A percentile compares a stretch with the other conserved stretches of the same genome.
Conservation (phyloP, 768 basidiomycete species). For the Tephrocybe sp. region DNA sequence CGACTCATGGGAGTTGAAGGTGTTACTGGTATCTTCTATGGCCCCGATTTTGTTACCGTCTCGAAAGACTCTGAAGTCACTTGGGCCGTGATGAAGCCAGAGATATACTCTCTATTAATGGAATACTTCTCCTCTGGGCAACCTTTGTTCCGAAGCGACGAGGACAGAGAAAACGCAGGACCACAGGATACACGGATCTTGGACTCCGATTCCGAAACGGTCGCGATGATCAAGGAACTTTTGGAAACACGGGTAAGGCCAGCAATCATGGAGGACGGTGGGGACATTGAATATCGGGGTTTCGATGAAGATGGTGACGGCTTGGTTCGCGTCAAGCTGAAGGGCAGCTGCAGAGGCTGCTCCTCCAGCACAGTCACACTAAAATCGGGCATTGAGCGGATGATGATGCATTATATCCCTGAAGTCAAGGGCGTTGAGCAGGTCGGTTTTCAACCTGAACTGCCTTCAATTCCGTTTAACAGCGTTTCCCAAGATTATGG, state of each 20-base stretch:
- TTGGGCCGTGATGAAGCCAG: slow-evolving; percentile 93
- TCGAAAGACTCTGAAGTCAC: slow-evolving; percentile 83
- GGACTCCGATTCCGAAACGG: slow-evolving; percentile 92
- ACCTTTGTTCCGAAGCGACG: slow-evolving; percentile 79
- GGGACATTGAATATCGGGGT: slow-evolving; percentile 94
- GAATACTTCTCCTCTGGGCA: slow-evolving; percentile 94
- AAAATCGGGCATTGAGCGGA: slow-evolving; percentile 95
- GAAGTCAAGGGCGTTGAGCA: slow-evolving; percentile 92
- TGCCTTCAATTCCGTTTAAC: not conserved
- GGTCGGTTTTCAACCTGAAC: slow-evolving; percentile 36
- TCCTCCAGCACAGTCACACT: slow-evolving; percentile 91
- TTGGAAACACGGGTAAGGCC: slow-evolving; percentile 93
- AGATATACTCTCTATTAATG: slow-evolving; percentile 95
- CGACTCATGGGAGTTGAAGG: slow-evolving; percentile 94
- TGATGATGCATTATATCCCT: slow-evolving; percentile 99
- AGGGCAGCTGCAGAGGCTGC: slow-evolving; percentile 97
- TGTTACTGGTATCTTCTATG: slow-evolving; percentile 86
- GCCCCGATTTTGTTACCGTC: slow-evolving; percentile 97
- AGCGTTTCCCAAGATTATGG: slow-evolving; percentile 62
- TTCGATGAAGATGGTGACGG: slow-evolving; percentile 80
- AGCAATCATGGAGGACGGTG: slow-evolving; percentile 98
- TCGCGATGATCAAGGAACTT: slow-evolving; percentile 98
- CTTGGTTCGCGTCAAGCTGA: slow-evolving; percentile 83
- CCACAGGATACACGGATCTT: slow-evolving; percentile 93
- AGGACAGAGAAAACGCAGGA: slow-evolving; percentile 77